Percentiles rank a stretch among this genome's conserved stretches.
Evolutionary conservation across 441 rosid genomes (phyloP).

Genomic region (Euphorbia celastroides): DNA sequence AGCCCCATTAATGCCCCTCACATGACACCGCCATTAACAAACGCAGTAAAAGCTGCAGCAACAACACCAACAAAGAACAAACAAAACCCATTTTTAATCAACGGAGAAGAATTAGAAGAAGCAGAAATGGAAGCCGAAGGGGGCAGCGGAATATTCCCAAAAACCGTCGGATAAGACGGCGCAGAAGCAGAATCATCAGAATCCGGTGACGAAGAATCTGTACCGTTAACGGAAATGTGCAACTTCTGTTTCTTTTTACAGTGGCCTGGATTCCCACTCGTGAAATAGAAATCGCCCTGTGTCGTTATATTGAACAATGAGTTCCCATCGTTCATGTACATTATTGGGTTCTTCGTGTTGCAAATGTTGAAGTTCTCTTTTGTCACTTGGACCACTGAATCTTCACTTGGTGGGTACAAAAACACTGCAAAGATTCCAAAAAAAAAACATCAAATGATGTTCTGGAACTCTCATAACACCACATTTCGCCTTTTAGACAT

Average conservation of each 20-base stretch:
- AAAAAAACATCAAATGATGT: too few relatives aligned
- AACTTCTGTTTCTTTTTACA: constrained; percentile 89
- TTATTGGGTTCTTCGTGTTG: constrained; percentile 77
- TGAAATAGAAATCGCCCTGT: constrained; percentile 63
- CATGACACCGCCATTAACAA: constrained; percentile 28
- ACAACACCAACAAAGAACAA: constrained; percentile 19
- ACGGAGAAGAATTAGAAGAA: constrained; percentile 29
- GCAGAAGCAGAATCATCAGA: constrained; percentile 38
- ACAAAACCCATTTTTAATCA: constrained; percentile 20
- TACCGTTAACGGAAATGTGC: constrained; percentile 47
- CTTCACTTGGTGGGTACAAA: constrained; percentile 97
- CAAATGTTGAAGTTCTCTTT: constrained; percentile 50
- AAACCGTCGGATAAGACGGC: constrained; percentile 70
- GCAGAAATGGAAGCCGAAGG: constrained; percentile 44
- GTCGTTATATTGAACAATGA: constrained; percentile 79
- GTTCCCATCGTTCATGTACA: constrained; percentile 85
- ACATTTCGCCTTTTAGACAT: too few relatives aligned
- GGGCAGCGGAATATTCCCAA: constrained; percentile 66
- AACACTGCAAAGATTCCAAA: constrained; percentile 58
- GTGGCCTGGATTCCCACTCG: constrained; percentile 69
- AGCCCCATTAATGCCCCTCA: constrained; percentile 17
- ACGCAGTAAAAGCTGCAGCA: constrained; percentile 35
- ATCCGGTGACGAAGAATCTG: constrained; percentile 42
- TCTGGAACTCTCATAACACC: too few relatives aligned
- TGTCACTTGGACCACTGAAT: constrained; percentile 82